phyloP scores from a whole-genome alignment of 225 moss, liverwort and hornwort genomes.

The Bryoerythrophyllum caledonicum region DNA sequence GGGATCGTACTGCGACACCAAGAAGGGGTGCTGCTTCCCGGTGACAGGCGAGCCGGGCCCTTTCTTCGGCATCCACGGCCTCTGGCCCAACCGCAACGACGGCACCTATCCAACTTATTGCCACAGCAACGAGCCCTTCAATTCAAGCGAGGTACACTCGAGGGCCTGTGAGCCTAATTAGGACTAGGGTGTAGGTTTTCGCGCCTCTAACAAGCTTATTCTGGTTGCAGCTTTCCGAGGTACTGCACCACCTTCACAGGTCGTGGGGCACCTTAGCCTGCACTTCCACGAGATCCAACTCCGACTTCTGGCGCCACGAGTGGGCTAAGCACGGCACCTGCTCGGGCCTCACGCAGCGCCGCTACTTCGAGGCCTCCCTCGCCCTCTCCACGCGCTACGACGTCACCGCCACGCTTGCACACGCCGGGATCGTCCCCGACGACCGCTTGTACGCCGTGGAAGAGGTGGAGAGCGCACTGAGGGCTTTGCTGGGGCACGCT shows the following conservation, averaged over 20 bases:
- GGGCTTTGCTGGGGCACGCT: constrained; percentile 37
- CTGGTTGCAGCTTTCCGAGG: constrained; percentile 54
- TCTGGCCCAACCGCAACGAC: constrained; percentile 85
- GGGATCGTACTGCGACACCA: constrained; percentile 75
- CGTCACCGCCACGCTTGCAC: constrained; percentile 43
- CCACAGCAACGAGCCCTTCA: constrained; percentile 35
- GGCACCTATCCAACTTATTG: constrained; percentile 62
- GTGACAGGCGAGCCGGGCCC: constrained; percentile 57
- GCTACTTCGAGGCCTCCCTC: constrained; percentile 59
- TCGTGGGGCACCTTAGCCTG: constrained; percentile 77
- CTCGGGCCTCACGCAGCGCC: constrained; percentile 56
- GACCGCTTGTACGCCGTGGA: constrained; percentile 43
- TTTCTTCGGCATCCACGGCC: constrained; percentile 78
- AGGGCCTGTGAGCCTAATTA: too few relatives aligned
- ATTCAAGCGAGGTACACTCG: constrained; percentile 45
- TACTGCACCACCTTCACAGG: constrained; percentile 47
- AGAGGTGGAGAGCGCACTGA: constrained; percentile 41
- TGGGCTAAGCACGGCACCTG: constrained; percentile 93
- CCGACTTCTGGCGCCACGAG: constrained; percentile 76
- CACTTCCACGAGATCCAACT: constrained; percentile 47
- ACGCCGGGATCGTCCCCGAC: constrained; percentile 65
- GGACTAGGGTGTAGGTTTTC: too few relatives aligned
- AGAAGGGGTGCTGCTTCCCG: constrained; percentile 72
- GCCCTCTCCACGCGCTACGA: constrained; percentile 43
- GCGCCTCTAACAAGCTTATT: too few relatives aligned